Evolutionary conservation across 495 filamentous ascomycete species (phyloP), one percentile per base, ranked within the genome.

Genomic region (Podospora appendiculata): DNA sequence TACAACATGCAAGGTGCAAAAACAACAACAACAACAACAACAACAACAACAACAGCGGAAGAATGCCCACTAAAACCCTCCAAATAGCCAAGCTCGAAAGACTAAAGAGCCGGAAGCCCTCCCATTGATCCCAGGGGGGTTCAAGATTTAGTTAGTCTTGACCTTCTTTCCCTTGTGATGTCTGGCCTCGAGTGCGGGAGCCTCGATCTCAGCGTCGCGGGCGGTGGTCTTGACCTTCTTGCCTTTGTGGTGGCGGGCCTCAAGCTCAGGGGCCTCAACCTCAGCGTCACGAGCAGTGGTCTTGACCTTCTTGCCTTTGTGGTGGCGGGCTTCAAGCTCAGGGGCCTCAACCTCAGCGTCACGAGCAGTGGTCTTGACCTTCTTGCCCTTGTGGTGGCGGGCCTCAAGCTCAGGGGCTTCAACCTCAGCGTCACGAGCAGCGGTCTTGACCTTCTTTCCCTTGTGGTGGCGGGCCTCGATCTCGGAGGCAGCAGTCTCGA

Each of bases 331-430:
- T 12, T 52, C 51, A 19, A 57, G 43, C 19, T 53, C 53, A 18
- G 38, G 51, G 12, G 48, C 48, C 0, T 52, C 48, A 19, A 52
- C 9, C 50, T 56, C 45, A 41, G 38, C 12, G 16, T 43, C 41
- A 17, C 41, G 41, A 9, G 41, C 41, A 17, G 41, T 17, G 41
- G 18, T 19, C 41, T 43, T 51, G 4, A 39, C 54, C 35, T 60
- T 61, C 48, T 55, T 51, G 51, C 55, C 58, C 40, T 58, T 45
- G 42, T 66, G 63, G 25, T 67, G 62, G 13, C 58, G 43, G 14
- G 41, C 41, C 16, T 50, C 52, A 32, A 57, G 40, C 14, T 52
- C 54, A 17, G 19, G 48, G 9, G 53, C 48, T 0, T 52, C 50
- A 11, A 6, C 34, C 34, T 36, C 40, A 42, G 5, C 40, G 7